Percentiles rank a stretch among this genome's conserved stretches.
phyloP scores from a whole-genome alignment of 306 rosid species.

The Arachis hypogaea region DNA sequence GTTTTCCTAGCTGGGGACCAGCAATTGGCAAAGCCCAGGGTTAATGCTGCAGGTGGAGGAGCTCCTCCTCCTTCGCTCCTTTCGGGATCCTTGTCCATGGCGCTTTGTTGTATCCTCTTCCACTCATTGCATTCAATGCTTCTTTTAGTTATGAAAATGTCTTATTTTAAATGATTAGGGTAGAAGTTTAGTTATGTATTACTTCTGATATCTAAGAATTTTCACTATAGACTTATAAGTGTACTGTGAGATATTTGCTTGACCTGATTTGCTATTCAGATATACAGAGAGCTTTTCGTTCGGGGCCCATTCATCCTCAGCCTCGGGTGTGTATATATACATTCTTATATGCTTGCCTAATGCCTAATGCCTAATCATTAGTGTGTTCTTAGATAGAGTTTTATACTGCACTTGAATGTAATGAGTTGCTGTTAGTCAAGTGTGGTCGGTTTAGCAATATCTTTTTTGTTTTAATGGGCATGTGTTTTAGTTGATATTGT shows the following conservation, averaged over 20 bases:
- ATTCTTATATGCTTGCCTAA: neutral
- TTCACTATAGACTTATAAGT: constrained; percentile 3
- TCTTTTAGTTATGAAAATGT: neutral
- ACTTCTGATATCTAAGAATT: constrained; percentile 8
- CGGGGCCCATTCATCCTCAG: constrained; percentile 79
- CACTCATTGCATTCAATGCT: neutral
- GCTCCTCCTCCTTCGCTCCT: constrained; percentile 68
- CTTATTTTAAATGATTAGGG: neutral
- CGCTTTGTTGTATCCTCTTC: constrained; percentile 89
- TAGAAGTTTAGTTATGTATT: neutral
- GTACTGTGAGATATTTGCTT: constrained; percentile 38
- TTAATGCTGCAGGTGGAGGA: constrained; percentile 37
- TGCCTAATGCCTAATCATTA: constrained; percentile 9
- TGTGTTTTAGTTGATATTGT: constrained; percentile 4
- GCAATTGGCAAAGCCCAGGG: constrained; percentile 41
- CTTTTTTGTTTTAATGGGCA: constrained; percentile 2
- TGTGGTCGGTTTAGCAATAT: constrained; percentile 9
- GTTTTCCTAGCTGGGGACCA: constrained; percentile 63
- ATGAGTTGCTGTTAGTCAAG: constrained; percentile 28
- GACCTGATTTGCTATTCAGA: constrained; percentile 61
- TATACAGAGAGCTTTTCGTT: constrained; percentile 88
- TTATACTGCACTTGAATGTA: constrained; percentile 20
- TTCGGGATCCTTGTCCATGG: constrained; percentile 90
- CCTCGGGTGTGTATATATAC: constrained; percentile 64
- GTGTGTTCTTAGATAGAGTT: constrained; percentile 30